These are phyloP conservation scores for Tulasnella sp. DNA, from an alignment of 768 basidiomycete genomes.

Conservation along the genomic window DNA sequence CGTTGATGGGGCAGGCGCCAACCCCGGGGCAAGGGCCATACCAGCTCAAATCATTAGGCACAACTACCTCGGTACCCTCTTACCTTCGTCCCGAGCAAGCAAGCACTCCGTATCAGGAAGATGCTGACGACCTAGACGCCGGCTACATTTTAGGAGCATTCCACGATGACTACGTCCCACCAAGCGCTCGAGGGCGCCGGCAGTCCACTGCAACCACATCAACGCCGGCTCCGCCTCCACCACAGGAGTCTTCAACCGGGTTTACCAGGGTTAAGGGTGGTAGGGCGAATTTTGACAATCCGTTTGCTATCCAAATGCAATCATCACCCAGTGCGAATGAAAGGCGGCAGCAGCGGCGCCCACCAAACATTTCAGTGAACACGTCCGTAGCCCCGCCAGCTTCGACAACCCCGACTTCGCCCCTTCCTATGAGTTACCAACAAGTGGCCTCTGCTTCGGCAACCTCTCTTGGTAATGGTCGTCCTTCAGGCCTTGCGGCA, in stretches of 20 bases:
- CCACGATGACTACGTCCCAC: slow-evolving; percentile 39
- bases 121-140: slow-evolving; percentile 68
- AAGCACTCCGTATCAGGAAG: slow-evolving; percentile 68
- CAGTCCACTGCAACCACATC: slow-evolving; percentile 1
- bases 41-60: slow-evolving; percentile 5
- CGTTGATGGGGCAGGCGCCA: slow-evolving; percentile 28
- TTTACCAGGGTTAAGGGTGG: slow-evolving; percentile 89
- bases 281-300: slow-evolving; percentile 75
- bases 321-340: slow-evolving; percentile 56
- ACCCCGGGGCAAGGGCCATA: not conserved
- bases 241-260: slow-evolving; percentile 47
- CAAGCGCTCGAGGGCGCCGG: slow-evolving; percentile 34
- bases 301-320: slow-evolving; percentile 72
- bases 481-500: slow-evolving; percentile 8
- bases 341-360: slow-evolving; percentile 35
- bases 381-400: not conserved
- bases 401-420: slow-evolving; percentile 32
- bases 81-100: slow-evolving; percentile 79
- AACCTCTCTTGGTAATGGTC: not conserved
- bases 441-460: slow-evolving; percentile 38
- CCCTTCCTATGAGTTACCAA: slow-evolving; percentile 57
- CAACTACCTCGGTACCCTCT: slow-evolving; percentile 48
- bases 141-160: slow-evolving; percentile 94
- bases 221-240: slow-evolving; percentile 30
- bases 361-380: slow-evolving; percentile 1